Conservation (phyloP, 305 asterid genomes). For the Nicotiana rustica region DNA sequence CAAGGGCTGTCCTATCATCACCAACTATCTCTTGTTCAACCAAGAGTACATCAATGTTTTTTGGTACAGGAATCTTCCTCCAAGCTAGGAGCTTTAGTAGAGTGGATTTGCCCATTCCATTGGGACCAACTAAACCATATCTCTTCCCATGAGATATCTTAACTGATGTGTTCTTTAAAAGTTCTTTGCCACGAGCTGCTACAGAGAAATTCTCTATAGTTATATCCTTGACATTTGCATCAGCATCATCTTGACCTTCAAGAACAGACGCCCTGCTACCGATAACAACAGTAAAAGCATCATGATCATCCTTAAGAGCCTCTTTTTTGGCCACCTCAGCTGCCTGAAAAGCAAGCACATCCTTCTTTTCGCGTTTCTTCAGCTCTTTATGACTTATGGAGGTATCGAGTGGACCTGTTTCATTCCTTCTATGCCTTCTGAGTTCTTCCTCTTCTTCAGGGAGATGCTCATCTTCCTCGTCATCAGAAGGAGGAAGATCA, state of each 20-base stretch:
- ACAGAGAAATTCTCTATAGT: constrained; percentile 82
- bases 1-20: constrained; percentile 84
- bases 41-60: constrained; percentile 87
- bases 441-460: constrained; percentile 51
- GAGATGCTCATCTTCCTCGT: constrained; percentile 63
- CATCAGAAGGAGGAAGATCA: constrained; percentile 86
- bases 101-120: constrained; percentile 94
- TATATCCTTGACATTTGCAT: constrained; percentile 86
- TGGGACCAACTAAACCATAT: constrained; percentile 95
- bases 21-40: constrained; percentile 97
- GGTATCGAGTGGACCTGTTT: constrained; percentile 53
- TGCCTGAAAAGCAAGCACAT: constrained; percentile 65
- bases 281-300: constrained; percentile 89
- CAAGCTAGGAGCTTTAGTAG: constrained; percentile 91
- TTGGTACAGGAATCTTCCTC: constrained; percentile 95
- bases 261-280: constrained; percentile 83
- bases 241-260: constrained; percentile 88
- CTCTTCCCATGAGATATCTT: constrained; percentile 91
- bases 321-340: constrained; percentile 69
- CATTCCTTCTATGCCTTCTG: constrained; percentile 48
- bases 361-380: constrained; percentile 86
- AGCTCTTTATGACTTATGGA: constrained; percentile 61
- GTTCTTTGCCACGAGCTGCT: constrained; percentile 91
- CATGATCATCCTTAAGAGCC: constrained; percentile 88
- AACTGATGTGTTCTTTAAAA: constrained; percentile 71